Evolutionary conservation across 495 filamentous ascomycete genomes (phyloP).

Genomic region (Penicillium steckii): DNA sequence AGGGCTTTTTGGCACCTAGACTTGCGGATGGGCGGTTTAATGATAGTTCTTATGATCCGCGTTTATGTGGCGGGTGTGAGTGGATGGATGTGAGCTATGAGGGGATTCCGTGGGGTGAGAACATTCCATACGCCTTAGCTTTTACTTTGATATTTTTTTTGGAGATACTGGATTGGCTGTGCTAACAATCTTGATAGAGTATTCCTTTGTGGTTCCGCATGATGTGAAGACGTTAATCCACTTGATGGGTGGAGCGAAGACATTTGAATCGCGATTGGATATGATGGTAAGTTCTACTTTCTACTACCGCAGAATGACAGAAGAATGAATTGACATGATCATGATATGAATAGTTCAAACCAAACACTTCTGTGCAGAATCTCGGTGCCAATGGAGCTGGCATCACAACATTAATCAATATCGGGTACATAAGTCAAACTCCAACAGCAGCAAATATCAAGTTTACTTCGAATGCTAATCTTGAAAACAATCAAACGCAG

Average conservation of each 20-base stretch:
- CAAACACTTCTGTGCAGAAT: slow-evolving; percentile 31
- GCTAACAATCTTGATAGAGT: slow-evolving; percentile 44
- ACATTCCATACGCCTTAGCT: no score
- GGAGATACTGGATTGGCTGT: background rate
- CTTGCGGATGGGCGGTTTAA: slow-evolving; percentile 53
- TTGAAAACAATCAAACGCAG: slow-evolving; percentile 13
- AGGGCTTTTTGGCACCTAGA: slow-evolving; percentile 63
- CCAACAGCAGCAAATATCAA: no score
- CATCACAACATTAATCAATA: slow-evolving; percentile 48
- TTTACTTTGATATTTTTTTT: background rate
- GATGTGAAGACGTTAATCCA: slow-evolving; percentile 60
- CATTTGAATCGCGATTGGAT: slow-evolving; percentile 58
- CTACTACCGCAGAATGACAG: background rate
- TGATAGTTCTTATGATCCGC: slow-evolving; percentile 53
- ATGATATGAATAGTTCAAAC: slow-evolving; percentile 26
- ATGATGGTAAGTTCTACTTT: slow-evolving; percentile 26
- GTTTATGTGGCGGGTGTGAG: slow-evolving; percentile 63
- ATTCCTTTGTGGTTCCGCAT: slow-evolving; percentile 63
- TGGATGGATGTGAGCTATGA: slow-evolving; percentile 48
- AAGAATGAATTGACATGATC: background rate
- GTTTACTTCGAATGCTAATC: background rate
- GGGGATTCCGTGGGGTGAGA: slow-evolving; percentile 39
- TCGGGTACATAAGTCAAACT: slow-evolving; percentile 35
- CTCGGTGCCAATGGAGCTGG: slow-evolving; percentile 35
- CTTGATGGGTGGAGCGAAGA: slow-evolving; percentile 53